A percentile compares a stretch with the other conserved stretches of the same genome.
Evolutionary conservation across 2,329 filamentous ascomycete genomes (phyloP).

Genomic region (Trichoderma atrobrunneum): DNA sequence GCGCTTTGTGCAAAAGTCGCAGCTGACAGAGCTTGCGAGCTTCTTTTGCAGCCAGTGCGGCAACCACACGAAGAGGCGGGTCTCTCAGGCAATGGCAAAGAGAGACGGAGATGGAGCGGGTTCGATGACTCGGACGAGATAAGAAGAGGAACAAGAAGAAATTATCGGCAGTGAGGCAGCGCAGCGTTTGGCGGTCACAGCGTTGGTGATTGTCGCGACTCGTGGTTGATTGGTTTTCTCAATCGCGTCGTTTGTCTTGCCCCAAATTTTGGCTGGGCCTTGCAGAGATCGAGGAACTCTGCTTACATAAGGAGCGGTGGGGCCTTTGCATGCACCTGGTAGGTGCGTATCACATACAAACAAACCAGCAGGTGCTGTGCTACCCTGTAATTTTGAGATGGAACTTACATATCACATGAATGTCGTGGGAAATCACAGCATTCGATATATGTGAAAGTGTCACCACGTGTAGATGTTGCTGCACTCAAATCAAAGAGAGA

Average conservation of each 20-base stretch:
- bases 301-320: background rate
- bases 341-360: background rate
- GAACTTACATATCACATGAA: background rate
- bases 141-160: background rate
- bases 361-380: background rate
- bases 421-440: background rate
- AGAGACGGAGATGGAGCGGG: background rate
- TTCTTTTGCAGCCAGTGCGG: background rate
- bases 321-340: background rate
- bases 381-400: background rate
- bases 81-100: background rate
- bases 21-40: background rate
- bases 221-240: conserved; percentile 19
- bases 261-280: conserved; percentile 21
- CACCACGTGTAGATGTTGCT: background rate
- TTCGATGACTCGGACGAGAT: background rate
- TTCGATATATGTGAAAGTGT: background rate
- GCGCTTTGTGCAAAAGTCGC: background rate
- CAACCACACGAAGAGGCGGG: background rate
- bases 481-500: background rate
- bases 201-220: conserved; percentile 22
- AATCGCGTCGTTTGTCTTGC: conserved; percentile 22
- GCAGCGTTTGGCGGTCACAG: background rate
- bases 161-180: background rate
- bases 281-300: background rate